phyloP scores from a whole-genome alignment of 345 rosid genomes.

The Eucalyptus shirleyi region DNA sequence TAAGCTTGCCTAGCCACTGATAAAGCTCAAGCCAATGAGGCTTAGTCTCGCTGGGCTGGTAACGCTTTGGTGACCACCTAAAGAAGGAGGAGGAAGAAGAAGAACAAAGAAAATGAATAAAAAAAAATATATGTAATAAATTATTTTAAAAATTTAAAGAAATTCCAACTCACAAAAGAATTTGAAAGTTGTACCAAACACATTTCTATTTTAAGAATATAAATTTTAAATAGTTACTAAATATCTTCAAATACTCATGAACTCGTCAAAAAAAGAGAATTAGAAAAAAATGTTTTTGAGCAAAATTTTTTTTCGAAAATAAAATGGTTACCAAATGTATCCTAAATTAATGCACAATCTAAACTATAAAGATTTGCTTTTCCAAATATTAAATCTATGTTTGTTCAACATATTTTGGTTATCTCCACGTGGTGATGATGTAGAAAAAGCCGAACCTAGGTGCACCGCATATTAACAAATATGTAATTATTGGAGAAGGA shows the following conservation, averaged over 20 bases:
- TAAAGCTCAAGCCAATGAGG: no score
- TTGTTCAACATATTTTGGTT: no score
- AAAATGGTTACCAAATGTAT: no score
- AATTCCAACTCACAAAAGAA: no score
- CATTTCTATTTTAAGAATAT: rapidly evolving
- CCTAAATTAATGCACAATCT: rapidly evolving
- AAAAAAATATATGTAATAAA: no score
- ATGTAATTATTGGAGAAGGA: background rate
- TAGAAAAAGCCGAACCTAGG: rapidly evolving
- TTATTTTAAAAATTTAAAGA: no score
- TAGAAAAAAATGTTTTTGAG: no score
- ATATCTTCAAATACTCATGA: rapidly evolving
- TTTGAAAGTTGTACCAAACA: no score
- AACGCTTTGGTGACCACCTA: rapidly evolving
- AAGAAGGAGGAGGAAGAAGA: no score
- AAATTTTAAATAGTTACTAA: no score
- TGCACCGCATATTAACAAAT: rapidly evolving
- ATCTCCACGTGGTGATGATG: no score
- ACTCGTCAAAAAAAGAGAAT: rapidly evolving
- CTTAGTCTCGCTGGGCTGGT: rapidly evolving
- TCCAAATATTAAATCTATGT: background rate
- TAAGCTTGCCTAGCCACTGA: no score
- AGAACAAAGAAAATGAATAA: rapidly evolving
- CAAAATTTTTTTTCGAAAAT: rapidly evolving
- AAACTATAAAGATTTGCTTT: background rate